Base-by-base conservation (phyloP, 2,329 filamentous ascomycete species). In the Talaromyces funiculosus region DNA sequence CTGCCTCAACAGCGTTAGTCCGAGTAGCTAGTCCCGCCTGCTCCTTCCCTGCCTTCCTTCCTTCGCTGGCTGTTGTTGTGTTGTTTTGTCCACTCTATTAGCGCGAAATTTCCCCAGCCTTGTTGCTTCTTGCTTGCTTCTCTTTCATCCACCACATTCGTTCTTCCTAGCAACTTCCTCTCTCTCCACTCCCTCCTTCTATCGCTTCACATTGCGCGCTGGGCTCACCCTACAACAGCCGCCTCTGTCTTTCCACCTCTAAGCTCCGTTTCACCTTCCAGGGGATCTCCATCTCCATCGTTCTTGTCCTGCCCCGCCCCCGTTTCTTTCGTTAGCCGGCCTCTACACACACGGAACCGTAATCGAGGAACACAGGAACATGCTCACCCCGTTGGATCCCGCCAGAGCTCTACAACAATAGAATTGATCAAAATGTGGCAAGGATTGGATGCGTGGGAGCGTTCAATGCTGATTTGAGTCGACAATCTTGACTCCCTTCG, bases 391-490 rank as follows among this genome's bases (percentile, higher is more conserved):
- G 14, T 49, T 49, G 24, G 24, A 29, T 49, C 24, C 16, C n/a
- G 16, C 31, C 12, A 29, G n/a, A 51, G 47, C 47, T 33, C n/a
- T 22, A n/a, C 56, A 51, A 20, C 29, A 9, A 49, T 20, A 18
- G 14, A 31, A 47, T 18, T 47, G 10, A 49, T 53, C 61, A 61
- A 43, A 37, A 63, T 63, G 62, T 54, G 59, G 54, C 51, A 58
- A 35, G 42, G 35, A 42, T 62, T 59, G 63, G 56, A 58, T 62
- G 66, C 63, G 55, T 59, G 38, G 56, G 55, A 47, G 61, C 62
- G 58, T 61, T 59, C 61, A 57, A 53, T 62, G 59, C 61, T 62
- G 57, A 53, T 62, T 61, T 60, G 55, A 64, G 57, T 58, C 51
- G n/a, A 35, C 59, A 43, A 45, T 53, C 43, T 59, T 35, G 59